Conservation (phyloP, 345 rosid genomes). For the Dovyalis caffra region DNA sequence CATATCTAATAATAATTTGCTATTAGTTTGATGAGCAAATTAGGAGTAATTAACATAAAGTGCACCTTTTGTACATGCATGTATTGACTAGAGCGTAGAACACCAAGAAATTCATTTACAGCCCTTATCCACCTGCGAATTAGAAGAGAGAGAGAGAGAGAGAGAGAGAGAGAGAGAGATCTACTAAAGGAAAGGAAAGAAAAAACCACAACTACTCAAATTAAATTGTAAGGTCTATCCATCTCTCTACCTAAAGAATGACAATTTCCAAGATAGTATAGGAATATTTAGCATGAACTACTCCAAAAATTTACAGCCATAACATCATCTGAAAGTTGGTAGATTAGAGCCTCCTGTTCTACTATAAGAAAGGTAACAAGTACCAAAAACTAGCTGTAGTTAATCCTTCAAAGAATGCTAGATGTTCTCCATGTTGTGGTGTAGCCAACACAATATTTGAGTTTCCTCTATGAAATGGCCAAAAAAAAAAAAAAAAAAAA, state of each 20-base stretch:
- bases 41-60: background rate
- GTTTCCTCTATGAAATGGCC: slow-evolving; percentile 48
- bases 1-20: background rate
- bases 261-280: background rate
- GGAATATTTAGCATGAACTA: too few relatives aligned
- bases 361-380: slow-evolving; percentile 13
- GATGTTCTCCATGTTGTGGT: slow-evolving; percentile 77
- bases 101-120: slow-evolving; percentile 61
- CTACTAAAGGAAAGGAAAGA: background rate
- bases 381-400: slow-evolving; percentile 66
- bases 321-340: background rate
- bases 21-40: background rate
- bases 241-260: background rate
- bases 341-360: background rate
- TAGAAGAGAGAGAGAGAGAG: slow-evolving; percentile 10
- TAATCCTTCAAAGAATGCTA: slow-evolving; percentile 87
- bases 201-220: background rate
- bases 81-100: slow-evolving; percentile 54
- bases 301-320: background rate
- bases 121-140: slow-evolving; percentile 89
- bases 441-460: slow-evolving; percentile 77
- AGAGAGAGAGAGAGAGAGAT: background rate
- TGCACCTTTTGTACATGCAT: slow-evolving; percentile 67
- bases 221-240: background rate
- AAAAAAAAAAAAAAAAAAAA: background rate